Percentiles rank a stretch among this genome's conserved stretches.
Conservation (phyloP, 495 filamentous ascomycete genomes). For the Trichoderma erinaceum region DNA sequence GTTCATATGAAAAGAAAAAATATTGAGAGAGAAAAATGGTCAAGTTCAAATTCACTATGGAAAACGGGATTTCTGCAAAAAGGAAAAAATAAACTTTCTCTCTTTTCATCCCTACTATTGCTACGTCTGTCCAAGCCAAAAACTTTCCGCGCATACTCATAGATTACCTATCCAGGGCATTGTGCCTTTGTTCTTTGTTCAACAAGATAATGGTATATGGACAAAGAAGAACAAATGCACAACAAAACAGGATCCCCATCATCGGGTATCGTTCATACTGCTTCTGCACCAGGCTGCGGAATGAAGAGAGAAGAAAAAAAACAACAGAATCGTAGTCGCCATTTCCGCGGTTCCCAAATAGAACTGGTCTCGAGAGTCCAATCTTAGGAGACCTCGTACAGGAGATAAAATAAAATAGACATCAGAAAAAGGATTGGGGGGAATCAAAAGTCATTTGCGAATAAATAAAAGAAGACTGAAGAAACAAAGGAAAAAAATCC, state of each 20-base stretch:
- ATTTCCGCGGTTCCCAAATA: neutral
- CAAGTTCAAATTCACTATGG: neutral
- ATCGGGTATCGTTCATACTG: conserved; percentile 13
- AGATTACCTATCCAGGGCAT: neutral
- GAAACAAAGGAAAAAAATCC: neutral
- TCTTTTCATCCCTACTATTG: neutral
- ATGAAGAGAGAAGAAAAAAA: neutral
- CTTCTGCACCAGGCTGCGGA: conserved; percentile 8
- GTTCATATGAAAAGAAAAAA: too few species aligned
- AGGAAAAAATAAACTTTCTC: neutral
- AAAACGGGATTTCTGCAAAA: neutral
- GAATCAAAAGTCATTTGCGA: conserved; percentile 10
- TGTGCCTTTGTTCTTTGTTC: neutral
- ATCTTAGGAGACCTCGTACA: neutral
- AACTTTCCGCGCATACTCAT: conserved; percentile 8
- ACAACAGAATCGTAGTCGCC: neutral
- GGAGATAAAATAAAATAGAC: neutral
- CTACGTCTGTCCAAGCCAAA: conserved; percentile 8
- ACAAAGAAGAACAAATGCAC: neutral
- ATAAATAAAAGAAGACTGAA: neutral
- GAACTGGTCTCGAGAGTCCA: neutral
- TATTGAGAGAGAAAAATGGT: neutral
- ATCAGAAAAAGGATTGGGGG: neutral
- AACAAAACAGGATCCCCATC: neutral
- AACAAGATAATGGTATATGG: neutral